Evolutionary conservation across 2,329 filamentous ascomycete species (phyloP), one percentile per base, ranked within the genome.

Genomic region (Fusarium sp.): DNA sequence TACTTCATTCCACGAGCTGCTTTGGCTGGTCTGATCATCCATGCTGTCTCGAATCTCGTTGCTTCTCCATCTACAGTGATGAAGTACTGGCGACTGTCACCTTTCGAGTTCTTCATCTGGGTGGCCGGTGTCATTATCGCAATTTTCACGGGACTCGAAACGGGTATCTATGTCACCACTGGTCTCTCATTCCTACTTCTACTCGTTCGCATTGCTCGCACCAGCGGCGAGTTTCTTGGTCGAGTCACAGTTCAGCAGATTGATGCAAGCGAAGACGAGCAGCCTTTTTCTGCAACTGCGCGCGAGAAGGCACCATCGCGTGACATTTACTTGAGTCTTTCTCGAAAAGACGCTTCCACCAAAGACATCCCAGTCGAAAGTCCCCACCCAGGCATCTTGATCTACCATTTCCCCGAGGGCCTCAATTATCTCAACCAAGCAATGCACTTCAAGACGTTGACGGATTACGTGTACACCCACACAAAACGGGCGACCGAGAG

Each of bases 21-120:
- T 3, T 86, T 96, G 10, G 87, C 92, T 1, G 93, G 89, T 29
- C 88, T 96, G 74, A 95, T 96, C 75, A 94, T 96, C 70, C 93
- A 96, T 80, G 93, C 93, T 7, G 93, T 96, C 1, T 90, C 90
- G 73, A 93, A 95, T 76, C 83, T 95, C 51, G 89, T 95, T 76
- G 92, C 92, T 1, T 89, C 91, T 3, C 93, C 93, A 3, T 91
- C 91, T 73, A 91, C 89, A 0, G 86, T 95, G 4, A 94, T 93
- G 81, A 90, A 92, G 66, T 95, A 94, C 82, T 95, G 93, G 93
- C 86, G 89, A 45, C 88, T 94, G 0, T 92, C 92, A 1, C 93
- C 93, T 0, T 76, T 94, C 1, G 93, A 95, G 77, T 88, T 92
- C 1, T 66, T 92, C 46, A 92, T 95, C 76, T 95, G 94, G 87